Evolutionary conservation across 495 filamentous ascomycete species (phyloP).

Genomic region (Aspergillus bridgeri): DNA sequence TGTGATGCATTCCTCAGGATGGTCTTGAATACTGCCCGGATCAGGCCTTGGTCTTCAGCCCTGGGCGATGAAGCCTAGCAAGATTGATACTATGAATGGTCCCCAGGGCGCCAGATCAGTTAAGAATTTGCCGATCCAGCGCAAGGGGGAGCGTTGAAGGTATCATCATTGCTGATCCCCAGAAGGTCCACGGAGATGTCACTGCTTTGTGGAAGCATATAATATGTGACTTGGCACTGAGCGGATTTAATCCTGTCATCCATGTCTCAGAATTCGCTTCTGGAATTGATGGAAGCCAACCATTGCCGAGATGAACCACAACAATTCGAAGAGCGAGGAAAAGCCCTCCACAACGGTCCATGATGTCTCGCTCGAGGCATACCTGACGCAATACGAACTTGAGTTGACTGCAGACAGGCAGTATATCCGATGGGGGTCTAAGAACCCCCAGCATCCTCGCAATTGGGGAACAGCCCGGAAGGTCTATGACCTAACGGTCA

Average conservation of each 20-base stretch:
- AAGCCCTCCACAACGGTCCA: not conserved
- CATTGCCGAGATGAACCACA: not conserved
- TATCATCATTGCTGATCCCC: not conserved
- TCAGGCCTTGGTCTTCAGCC: not conserved
- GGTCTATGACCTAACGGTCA: conserved; percentile 19
- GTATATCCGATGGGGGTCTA: conserved; percentile 18
- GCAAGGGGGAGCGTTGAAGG: not conserved
- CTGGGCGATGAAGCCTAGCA: not conserved
- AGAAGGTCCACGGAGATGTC: not conserved
- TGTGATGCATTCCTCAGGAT: not conserved
- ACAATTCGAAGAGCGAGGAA: not conserved
- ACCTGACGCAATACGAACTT: conserved; percentile 10
- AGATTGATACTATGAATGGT: not conserved
- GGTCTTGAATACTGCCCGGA: not conserved
- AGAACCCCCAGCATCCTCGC: conserved; percentile 22
- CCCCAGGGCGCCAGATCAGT: not conserved
- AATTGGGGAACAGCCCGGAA: conserved; percentile 23
- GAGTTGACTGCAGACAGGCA: conserved; percentile 16
- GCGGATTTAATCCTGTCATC: not conserved
- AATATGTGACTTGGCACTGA: not conserved
- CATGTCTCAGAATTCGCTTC: not conserved
- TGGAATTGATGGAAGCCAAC: not conserved
- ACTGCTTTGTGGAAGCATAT: not conserved
- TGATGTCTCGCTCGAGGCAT: not conserved
- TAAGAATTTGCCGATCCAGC: not conserved